Conservation (phyloP, 148 eudicot genomes). For the Dysphania ambrosioides region DNA sequence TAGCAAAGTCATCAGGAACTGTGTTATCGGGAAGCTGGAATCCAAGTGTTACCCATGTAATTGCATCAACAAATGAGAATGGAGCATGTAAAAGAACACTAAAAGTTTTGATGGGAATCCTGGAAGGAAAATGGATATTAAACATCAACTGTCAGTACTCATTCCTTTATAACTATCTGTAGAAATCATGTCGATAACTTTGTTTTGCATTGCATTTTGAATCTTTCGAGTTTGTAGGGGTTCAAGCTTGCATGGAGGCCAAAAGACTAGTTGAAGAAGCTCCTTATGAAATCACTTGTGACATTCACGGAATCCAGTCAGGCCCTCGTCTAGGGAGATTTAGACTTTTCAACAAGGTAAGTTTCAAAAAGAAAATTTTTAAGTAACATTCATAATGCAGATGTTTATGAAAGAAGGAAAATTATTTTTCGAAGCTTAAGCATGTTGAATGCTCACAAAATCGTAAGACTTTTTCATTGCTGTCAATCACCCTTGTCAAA, state of each 20-base stretch:
- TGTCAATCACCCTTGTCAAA: not conserved
- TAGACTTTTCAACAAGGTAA: slow-evolving; percentile 68
- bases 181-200: not conserved
- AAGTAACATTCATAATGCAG: not conserved
- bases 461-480: not conserved
- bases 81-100: slow-evolving; percentile 88
- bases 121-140: slow-evolving; percentile 94
- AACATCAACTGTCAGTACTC: slow-evolving; percentile 54
- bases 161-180: not conserved
- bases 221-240: slow-evolving; percentile 52
- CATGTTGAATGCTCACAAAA: not conserved
- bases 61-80: slow-evolving; percentile 74
- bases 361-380: not conserved
- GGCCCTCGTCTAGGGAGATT: slow-evolving; percentile 87
- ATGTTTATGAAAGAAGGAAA: not conserved
- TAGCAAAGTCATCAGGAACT: slow-evolving; percentile 61
- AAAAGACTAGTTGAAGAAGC: slow-evolving; percentile 61
- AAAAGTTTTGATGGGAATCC: slow-evolving; percentile 84
- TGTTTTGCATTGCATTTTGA: not conserved
- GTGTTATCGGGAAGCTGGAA: slow-evolving; percentile 55
- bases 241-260: slow-evolving; percentile 66
- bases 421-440: not conserved
- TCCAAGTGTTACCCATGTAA: slow-evolving; percentile 71
- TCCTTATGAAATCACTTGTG: slow-evolving; percentile 61
- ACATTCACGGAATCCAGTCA: slow-evolving; percentile 68